Percentiles rank a stretch among this genome's conserved stretches.
These are phyloP conservation scores for Beverwykella pulmonaria DNA, from an alignment of 495 filamentous ascomycete species.

Conservation along the genomic window DNA sequence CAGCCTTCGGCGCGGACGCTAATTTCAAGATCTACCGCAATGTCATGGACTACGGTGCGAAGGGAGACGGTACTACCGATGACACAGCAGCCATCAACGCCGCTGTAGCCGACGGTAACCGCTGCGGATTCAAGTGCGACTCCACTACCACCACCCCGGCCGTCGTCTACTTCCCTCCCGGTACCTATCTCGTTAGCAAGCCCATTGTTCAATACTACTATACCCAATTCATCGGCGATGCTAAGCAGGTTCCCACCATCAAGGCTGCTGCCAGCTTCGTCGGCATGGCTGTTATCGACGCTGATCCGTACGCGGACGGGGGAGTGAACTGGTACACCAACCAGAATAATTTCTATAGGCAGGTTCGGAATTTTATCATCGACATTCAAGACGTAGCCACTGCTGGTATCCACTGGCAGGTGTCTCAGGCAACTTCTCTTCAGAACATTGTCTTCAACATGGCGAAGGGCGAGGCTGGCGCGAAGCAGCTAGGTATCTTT, in stretches of 20 bases:
- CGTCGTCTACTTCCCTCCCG: slow-evolving; percentile 60
- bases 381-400: slow-evolving; percentile 73
- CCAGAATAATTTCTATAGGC: slow-evolving; percentile 98
- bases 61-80: slow-evolving; percentile 51
- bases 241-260: slow-evolving; percentile 68
- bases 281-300: slow-evolving; percentile 89
- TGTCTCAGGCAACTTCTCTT: slow-evolving; percentile 85
- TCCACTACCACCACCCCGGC: slow-evolving; percentile 54
- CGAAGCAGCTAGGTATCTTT: slow-evolving; percentile 54
- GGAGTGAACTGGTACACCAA: slow-evolving; percentile 81
- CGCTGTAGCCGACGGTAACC: slow-evolving; percentile 52
- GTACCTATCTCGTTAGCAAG: slow-evolving; percentile 62
- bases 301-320: slow-evolving; percentile 73
- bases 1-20: slow-evolving; percentile 42
- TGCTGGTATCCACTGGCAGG: slow-evolving; percentile 95
- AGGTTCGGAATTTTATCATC: slow-evolving; percentile 91
- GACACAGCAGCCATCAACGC: slow-evolving; percentile 59
- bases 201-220: slow-evolving; percentile 67
- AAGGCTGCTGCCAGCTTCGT: slow-evolving; percentile 72
- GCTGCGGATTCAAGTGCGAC: slow-evolving; percentile 57
- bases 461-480: slow-evolving; percentile 40
- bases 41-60: slow-evolving; percentile 55
- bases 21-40: slow-evolving; percentile 50
- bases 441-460: slow-evolving; percentile 58
- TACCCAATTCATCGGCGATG: slow-evolving; percentile 70